phyloP scores from a whole-genome alignment of 2,329 filamentous ascomycete species.

The Paracorniculantispora psalliotae region DNA sequence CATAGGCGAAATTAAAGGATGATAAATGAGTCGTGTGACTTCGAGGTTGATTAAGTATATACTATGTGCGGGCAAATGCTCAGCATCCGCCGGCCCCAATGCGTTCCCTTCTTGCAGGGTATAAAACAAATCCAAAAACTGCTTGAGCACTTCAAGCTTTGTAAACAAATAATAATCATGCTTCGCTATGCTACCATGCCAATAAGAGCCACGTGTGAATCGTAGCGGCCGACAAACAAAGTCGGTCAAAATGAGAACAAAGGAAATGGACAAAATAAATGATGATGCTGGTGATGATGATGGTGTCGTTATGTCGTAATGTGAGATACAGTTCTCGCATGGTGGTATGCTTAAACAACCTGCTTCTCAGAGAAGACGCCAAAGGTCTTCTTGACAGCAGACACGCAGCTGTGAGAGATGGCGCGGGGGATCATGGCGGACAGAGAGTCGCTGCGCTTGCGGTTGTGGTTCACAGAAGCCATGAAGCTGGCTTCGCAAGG shows the following conservation, averaged over 20 bases:
- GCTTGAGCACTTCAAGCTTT: constrained; percentile 7
- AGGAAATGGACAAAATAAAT: neutral
- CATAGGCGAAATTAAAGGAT: neutral
- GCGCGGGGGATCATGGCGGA: constrained; percentile 9
- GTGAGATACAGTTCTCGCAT: neutral
- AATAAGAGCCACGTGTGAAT: neutral
- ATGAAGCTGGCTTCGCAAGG: constrained; percentile 2
- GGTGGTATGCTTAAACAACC: neutral
- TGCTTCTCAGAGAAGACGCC: constrained; percentile 8
- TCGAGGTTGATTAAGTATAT: neutral
- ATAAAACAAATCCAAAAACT: neutral
- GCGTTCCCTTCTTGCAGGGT: neutral
- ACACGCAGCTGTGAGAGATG: constrained; percentile 12
- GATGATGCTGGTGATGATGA: neutral
- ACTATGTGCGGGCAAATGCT: neutral
- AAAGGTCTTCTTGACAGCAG: constrained; percentile 13
- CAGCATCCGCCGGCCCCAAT: neutral
- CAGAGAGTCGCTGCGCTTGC: constrained; percentile 10
- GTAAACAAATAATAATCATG: neutral
- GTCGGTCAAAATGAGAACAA: neutral
- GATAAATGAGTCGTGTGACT: neutral
- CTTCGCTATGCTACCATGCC: constrained; percentile 10
- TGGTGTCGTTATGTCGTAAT: constrained; percentile 2
- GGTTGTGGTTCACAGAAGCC: neutral
- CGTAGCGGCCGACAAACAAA: neutral